A percentile compares a stretch with the other conserved stretches of the same genome.
These are phyloP conservation scores for Populus hybrid DNA, from an alignment of 441 rosid species.

Conservation along the genomic window DNA sequence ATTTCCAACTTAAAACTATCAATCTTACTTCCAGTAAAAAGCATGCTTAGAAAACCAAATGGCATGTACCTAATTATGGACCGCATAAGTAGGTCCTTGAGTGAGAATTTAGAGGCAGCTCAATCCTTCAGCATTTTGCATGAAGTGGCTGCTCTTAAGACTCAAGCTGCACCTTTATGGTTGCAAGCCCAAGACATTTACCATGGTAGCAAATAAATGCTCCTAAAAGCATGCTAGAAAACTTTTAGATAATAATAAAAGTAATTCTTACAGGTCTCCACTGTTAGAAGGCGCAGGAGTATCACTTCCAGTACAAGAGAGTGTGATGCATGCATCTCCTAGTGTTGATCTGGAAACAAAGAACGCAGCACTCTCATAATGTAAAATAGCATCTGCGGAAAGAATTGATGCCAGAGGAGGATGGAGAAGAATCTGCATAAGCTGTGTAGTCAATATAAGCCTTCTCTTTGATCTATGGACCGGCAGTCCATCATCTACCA, in stretches of 20 bases:
- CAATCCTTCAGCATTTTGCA: background rate
- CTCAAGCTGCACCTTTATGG: background rate
- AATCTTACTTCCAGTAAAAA: too few species aligned
- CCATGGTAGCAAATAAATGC: background rate
- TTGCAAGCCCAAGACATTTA: background rate
- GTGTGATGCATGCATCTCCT: constrained; percentile 63
- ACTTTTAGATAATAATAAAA: background rate
- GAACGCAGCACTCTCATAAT: constrained; percentile 47
- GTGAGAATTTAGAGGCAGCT: background rate
- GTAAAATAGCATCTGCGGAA: constrained; percentile 40
- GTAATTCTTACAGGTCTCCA: constrained; percentile 42
- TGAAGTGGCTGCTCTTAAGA: constrained; percentile 1
- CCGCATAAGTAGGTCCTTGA: background rate
- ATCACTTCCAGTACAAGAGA: constrained; percentile 26
- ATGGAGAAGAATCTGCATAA: constrained; percentile 62
- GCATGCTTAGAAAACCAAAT: too few species aligned
- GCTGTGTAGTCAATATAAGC: constrained; percentile 64
- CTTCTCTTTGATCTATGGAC: constrained; percentile 66
- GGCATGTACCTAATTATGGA: background rate
- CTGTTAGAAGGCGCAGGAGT: constrained; percentile 20
- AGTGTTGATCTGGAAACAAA: constrained; percentile 53
- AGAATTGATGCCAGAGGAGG: constrained; percentile 54
- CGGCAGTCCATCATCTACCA: constrained; percentile 37
- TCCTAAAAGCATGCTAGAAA: background rate
- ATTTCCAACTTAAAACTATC: background rate